Percentiles rank a stretch among this genome's conserved stretches.
These are phyloP conservation scores for Gaultheria prostrata DNA, from an alignment of 148 eudicot genomes.

Conservation along the genomic window DNA sequence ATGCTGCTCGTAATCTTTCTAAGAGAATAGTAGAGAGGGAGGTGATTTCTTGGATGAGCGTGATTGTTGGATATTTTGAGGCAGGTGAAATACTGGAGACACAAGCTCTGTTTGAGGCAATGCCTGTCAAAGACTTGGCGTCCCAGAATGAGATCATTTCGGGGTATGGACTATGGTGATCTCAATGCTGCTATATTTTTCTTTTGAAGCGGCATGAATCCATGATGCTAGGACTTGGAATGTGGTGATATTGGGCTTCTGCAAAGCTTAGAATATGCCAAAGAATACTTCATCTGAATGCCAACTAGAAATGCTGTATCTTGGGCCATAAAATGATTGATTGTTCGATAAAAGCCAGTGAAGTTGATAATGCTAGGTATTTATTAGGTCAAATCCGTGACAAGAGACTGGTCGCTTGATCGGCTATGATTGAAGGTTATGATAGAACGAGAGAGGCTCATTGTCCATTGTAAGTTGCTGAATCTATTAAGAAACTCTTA, in stretches of 20 bases:
- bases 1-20: no score
- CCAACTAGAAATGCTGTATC: constrained; percentile 21
- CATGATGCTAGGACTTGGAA: constrained; percentile 24
- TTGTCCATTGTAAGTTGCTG: constrained; percentile 21
- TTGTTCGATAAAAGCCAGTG: constrained; percentile 14
- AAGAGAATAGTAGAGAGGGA: no score
- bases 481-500: constrained; percentile 22
- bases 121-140: no score
- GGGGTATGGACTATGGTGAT: no score
- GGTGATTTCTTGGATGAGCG: no score
- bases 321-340: constrained; percentile 29
- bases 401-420: constrained; percentile 24
- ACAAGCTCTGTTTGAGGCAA: no score
- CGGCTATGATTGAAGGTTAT: constrained; percentile 22
- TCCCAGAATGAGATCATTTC: no score
- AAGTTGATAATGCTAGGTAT: constrained; percentile 15
- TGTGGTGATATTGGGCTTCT: constrained; percentile 25
- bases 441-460: constrained; percentile 21
- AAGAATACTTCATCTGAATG: constrained; percentile 20
- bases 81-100: no score
- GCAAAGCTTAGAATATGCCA: constrained; percentile 20
- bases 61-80: no score
- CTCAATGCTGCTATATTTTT: constrained; percentile 11
- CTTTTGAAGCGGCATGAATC: constrained; percentile 22
- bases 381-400: constrained; percentile 30